Evolutionary conservation across 306 rosid genomes (phyloP), one percentile per base, ranked within the genome.

Genomic region (Quercus berberidifolia): DNA sequence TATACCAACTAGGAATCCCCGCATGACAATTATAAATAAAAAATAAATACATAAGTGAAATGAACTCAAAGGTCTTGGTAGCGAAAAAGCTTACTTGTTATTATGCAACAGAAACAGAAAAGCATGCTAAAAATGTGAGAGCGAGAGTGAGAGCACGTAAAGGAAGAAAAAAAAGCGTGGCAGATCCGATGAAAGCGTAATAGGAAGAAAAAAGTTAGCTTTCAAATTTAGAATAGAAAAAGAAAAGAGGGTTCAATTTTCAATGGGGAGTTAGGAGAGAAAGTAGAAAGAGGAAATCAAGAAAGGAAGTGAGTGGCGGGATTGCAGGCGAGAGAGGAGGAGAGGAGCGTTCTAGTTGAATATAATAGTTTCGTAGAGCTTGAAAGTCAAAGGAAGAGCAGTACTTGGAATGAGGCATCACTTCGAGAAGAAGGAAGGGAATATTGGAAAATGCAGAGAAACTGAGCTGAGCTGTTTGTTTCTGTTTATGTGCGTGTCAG

Each of bases 61-160:
- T 72, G 69, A 81, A 9, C 56, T 41, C n/a, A 71, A 56, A 73
- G 35, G 23, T 7, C 52, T 18, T 51, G 78, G 58, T 46, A 60
- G 71, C 21, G 10, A 74, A 73, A 49, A 59, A 67, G 52, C 43
- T 26, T 7, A 14, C 17, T n/a, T 4, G n/a, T 69, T 51, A 38
- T 58, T 43, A 59, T 30, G 80, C 21, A 72, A 67, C 55, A 68
- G 68, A 43, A 43, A 17, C 52, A 70, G 83, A 75, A 68, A 70
- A 5, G 43, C 76, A 77, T 19, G 86, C 55, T 35, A 74, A 65
- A 78, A 55, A 73, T 55, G 87, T 76, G 83, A 76, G 55, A 14
- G 15, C 14, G 81, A 58, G 54, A 11, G 59, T 74, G 58, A 80
- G 74, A 83, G 81, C 81, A 94, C 91, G 97, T 88, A 90, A 94